A percentile compares a stretch with the other conserved stretches of the same genome.
Conservation (phyloP, 2,329 filamentous ascomycete species). For the Pseudogymnoascus sp. region DNA sequence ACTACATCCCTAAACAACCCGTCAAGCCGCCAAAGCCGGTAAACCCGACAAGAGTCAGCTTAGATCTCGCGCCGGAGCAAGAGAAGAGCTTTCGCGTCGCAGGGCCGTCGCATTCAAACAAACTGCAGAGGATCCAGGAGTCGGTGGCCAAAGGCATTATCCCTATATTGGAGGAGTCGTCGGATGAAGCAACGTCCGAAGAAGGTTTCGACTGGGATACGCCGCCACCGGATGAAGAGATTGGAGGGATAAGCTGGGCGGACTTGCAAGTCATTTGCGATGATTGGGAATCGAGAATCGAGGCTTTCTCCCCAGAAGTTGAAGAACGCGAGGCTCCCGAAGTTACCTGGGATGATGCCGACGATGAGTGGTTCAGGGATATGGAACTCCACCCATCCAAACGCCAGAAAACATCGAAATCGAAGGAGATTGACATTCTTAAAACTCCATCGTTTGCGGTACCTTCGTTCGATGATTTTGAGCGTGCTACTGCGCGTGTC, state of each 20-base stretch:
- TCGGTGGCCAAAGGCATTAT: slow-evolving; percentile 43
- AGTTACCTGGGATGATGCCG: slow-evolving; percentile 33
- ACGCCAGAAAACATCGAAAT: slow-evolving; percentile 51
- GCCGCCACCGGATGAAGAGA: slow-evolving; percentile 49
- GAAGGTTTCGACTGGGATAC: slow-evolving; percentile 45
- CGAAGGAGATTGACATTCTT: slow-evolving; percentile 49
- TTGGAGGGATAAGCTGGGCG: slow-evolving; percentile 68
- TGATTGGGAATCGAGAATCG: slow-evolving; percentile 68
- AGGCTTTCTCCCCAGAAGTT: slow-evolving; percentile 18
- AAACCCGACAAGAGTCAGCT: slow-evolving; percentile 76
- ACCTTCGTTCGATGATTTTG: slow-evolving; percentile 74
- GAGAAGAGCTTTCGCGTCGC: slow-evolving; percentile 78
- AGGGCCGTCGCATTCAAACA: slow-evolving; percentile 45
- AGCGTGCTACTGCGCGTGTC: slow-evolving; percentile 62
- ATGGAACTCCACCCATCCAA: slow-evolving; percentile 48
- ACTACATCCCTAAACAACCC: slow-evolving; percentile 72
- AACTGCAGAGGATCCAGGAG: slow-evolving; percentile 51
- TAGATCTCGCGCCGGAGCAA: slow-evolving; percentile 80
- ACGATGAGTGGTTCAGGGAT: slow-evolving; percentile 58
- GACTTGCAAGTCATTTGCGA: slow-evolving; percentile 81
- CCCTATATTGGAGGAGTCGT: slow-evolving; percentile 33
- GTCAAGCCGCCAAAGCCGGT: slow-evolving; percentile 73
- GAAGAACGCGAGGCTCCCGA: slow-evolving; percentile 25
- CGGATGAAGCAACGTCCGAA: slow-evolving; percentile 35
- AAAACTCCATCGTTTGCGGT: slow-evolving; percentile 53